Conservation (phyloP, 805 yeast genomes). For the Helenozyma baotianmanensis region DNA sequence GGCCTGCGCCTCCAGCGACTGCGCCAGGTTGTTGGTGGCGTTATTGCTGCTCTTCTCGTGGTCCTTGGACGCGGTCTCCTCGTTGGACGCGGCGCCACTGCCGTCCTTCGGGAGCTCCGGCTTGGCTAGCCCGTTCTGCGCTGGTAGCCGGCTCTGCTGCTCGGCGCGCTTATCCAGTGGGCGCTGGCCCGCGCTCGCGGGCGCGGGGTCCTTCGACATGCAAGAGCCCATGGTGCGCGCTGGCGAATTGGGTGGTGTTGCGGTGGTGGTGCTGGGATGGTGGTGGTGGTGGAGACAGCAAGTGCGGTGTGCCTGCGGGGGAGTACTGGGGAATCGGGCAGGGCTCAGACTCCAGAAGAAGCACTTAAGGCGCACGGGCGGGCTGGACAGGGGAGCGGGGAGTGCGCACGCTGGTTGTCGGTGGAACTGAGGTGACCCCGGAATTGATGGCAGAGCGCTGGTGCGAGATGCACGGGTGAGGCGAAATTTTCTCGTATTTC, state of each 20-base stretch:
- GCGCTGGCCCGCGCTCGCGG: constrained; percentile 3
- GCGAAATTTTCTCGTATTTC: background rate
- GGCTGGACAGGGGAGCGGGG: no score
- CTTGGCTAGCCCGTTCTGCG: background rate
- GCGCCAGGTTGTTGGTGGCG: background rate
- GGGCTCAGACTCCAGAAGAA: no score
- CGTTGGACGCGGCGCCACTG: constrained; percentile 12
- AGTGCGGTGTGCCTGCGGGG: no score
- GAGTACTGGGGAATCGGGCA: no score
- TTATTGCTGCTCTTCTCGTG: background rate
- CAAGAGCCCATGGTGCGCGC: constrained; percentile 13
- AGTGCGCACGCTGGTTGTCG: no score
- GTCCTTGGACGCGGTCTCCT: background rate
- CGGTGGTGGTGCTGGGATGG: no score
- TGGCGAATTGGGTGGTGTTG: no score
- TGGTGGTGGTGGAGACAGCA: no score
- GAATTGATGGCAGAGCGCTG: no score
- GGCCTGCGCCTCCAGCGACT: background rate
- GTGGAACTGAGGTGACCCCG: no score
- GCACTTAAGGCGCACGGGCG: no score
- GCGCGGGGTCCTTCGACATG: constrained; percentile 8
- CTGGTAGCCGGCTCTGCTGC: constrained; percentile 12
- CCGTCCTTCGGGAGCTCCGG: background rate
- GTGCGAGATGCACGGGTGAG: background rate
- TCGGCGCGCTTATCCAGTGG: constrained; percentile 12